Conservation (phyloP, 148 eudicot species). For the Amaranthus cruentus region DNA sequence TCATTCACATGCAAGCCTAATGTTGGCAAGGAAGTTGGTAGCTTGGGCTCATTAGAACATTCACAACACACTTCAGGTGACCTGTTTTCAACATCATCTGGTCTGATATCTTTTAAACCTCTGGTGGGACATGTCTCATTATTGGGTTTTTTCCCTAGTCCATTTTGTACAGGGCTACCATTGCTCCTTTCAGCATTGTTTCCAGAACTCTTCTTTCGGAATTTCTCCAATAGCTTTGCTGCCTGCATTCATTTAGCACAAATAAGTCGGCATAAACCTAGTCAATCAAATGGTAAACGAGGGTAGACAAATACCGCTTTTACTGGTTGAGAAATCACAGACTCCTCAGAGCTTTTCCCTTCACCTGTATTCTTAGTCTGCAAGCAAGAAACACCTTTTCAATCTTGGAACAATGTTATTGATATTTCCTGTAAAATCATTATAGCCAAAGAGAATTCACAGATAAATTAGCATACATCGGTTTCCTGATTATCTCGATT, state of each 20-base stretch:
- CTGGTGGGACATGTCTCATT: constrained; percentile 21
- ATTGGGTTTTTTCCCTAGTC: constrained; percentile 13
- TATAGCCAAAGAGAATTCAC: neutral
- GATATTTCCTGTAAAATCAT: neutral
- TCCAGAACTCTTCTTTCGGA: constrained; percentile 34
- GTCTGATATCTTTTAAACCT: constrained; percentile 21
- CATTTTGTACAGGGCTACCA: constrained; percentile 29
- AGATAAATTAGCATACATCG: constrained; percentile 35
- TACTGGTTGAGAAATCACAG: constrained; percentile 38
- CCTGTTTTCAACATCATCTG: constrained; percentile 13
- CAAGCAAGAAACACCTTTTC: constrained; percentile 20
- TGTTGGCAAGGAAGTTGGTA: constrained; percentile 15
- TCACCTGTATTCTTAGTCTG: constrained; percentile 29
- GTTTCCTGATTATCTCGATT: constrained; percentile 34
- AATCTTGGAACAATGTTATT: constrained; percentile 15
- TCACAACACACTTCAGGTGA: constrained; percentile 23
- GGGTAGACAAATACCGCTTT: constrained; percentile 35
- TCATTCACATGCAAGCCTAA: constrained; percentile 23
- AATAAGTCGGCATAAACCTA: neutral
- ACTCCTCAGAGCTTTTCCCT: constrained; percentile 30
- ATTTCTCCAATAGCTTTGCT: constrained; percentile 46
- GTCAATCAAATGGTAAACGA: neutral
- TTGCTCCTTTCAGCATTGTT: constrained; percentile 29
- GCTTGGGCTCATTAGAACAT: constrained; percentile 16
- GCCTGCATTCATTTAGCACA: constrained; percentile 43